Evolutionary conservation across 495 filamentous ascomycete species (phyloP).

Genomic region (Tricharina praecox): DNA sequence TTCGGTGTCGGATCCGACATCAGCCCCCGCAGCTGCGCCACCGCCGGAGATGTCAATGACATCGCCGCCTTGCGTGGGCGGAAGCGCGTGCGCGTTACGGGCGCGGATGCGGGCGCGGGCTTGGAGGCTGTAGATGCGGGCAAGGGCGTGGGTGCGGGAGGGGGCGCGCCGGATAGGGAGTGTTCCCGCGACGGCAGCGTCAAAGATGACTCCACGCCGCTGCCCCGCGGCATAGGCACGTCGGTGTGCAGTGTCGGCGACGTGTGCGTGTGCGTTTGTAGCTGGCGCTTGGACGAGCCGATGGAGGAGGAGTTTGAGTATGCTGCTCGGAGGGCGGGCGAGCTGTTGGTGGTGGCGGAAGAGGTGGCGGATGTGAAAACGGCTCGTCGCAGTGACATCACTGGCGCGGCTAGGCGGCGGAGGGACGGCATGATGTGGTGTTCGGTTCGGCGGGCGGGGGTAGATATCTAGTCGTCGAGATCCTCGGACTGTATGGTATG

Average conservation of each 20-base stretch:
- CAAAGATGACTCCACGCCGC: constrained; percentile 5
- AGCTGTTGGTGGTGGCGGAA: constrained; percentile 4
- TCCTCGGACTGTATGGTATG: too few species aligned
- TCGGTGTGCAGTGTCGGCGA: constrained; percentile 9
- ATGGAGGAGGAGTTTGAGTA: constrained; percentile 11
- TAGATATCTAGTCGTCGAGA: not conserved
- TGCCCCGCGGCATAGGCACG: constrained; percentile 8
- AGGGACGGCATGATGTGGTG: not conserved
- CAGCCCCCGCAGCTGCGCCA: constrained; percentile 54
- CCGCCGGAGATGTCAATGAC: constrained; percentile 61
- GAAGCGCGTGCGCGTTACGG: constrained; percentile 37
- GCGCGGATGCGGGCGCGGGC: not conserved
- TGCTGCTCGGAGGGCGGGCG: constrained; percentile 12
- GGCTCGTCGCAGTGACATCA: constrained; percentile 11
- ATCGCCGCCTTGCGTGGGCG: constrained; percentile 82
- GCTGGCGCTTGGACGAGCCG: constrained; percentile 10
- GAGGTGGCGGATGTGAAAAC: constrained; percentile 1
- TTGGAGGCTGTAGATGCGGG: not conserved
- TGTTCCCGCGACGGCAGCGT: not conserved
- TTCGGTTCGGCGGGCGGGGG: not conserved
- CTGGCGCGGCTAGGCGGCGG: not conserved
- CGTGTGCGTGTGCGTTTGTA: constrained; percentile 15
- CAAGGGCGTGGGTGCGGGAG: not conserved
- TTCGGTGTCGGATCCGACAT: constrained; percentile 73
- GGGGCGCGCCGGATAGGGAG: not conserved